Conservation (phyloP, 179 eudicot genomes). For the Vitellaria paradoxa region DNA sequence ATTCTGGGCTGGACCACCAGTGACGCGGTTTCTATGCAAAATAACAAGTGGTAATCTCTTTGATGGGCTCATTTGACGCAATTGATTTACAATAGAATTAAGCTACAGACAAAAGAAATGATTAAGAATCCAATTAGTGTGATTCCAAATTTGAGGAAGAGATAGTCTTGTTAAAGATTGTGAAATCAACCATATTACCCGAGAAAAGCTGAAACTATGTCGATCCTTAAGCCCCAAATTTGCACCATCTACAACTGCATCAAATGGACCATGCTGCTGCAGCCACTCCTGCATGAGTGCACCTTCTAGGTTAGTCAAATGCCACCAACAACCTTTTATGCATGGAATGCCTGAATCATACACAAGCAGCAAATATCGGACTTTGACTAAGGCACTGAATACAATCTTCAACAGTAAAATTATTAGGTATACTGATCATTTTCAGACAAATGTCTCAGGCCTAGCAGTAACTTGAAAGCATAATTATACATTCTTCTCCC, state of each 20-base stretch:
- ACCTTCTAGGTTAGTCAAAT: constrained; percentile 24
- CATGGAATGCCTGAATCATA: constrained; percentile 19
- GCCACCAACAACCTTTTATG: constrained; percentile 13
- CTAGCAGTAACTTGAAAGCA: constrained; percentile 2
- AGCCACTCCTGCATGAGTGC: constrained; percentile 74
- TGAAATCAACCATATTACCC: constrained; percentile 31
- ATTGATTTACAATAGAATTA: constrained; percentile 47
- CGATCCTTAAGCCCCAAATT: constrained; percentile 61
- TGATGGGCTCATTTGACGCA: constrained; percentile 57
- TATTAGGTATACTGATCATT: not conserved
- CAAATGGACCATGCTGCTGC: constrained; percentile 77
- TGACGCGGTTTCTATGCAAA: constrained; percentile 65
- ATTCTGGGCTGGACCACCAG: constrained; percentile 55
- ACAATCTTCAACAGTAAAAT: not conserved
- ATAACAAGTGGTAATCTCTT: constrained; percentile 77
- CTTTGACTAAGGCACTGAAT: not conserved
- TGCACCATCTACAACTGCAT: constrained; percentile 93
- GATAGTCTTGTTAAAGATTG: not conserved
- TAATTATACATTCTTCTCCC: too few species aligned
- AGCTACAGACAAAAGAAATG: constrained; percentile 38
- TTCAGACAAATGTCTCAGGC: not conserved
- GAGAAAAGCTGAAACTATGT: constrained; percentile 49
- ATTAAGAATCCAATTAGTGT: not conserved
- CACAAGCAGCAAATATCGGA: constrained; percentile 6
- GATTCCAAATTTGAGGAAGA: not conserved